Conservation (phyloP, 345 rosid genomes). For the Linum lewisii region DNA sequence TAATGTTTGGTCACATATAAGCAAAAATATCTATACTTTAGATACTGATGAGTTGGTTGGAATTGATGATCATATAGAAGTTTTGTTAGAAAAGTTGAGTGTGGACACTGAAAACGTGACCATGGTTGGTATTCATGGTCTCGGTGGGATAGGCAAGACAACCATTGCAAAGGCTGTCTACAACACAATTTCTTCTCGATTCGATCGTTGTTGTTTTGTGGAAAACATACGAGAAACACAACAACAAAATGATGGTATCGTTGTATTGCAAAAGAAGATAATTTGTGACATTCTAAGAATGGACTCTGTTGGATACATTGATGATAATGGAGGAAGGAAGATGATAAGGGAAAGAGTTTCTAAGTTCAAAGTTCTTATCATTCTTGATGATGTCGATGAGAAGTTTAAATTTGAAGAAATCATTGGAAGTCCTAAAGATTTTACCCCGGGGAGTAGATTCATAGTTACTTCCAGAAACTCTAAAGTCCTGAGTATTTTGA, state of each 20-base stretch:
- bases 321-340: not conserved
- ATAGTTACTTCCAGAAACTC: not conserved
- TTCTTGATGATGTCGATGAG: not conserved
- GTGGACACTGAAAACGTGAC: not conserved
- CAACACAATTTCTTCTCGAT: not conserved
- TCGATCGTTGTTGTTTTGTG: not conserved
- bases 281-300: not conserved
- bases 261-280: not conserved
- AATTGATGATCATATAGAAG: not conserved
- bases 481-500: no score
- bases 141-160: not conserved
- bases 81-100: not conserved
- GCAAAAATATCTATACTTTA: not conserved
- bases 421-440: not conserved
- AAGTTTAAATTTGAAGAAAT: not conserved
- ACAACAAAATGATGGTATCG: not conserved
- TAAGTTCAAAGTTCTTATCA: not conserved
- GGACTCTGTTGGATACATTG: not conserved
- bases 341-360: not conserved
- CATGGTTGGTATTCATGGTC: not conserved
- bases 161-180: not conserved
- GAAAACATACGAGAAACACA: not conserved
- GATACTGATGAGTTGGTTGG: not conserved
- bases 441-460: not conserved
- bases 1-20: not conserved